These are phyloP conservation scores for Emergomyces pasteurianus DNA, from an alignment of 2,329 filamentous ascomycete genomes.

Conservation along the genomic window DNA sequence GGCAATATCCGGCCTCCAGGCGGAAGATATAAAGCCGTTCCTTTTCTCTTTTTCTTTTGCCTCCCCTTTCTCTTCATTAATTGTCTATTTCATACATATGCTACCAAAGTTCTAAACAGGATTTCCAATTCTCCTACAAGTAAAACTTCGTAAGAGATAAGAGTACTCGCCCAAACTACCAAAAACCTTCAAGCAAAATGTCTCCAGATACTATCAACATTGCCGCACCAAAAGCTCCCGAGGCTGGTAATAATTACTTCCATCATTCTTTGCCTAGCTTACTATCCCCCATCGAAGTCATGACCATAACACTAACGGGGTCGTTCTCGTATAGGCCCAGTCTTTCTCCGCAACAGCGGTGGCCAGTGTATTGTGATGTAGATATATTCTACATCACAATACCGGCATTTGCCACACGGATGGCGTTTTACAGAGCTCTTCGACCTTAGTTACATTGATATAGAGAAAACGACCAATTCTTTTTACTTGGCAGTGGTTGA, in stretches of 20 bases:
- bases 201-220: conserved; percentile 1
- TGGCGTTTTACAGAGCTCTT: background rate
- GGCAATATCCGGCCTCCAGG: background rate
- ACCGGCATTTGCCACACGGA: background rate
- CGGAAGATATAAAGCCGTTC: background rate
- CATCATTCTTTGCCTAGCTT: background rate
- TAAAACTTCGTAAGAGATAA: background rate
- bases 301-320: background rate
- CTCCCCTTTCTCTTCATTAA: background rate
- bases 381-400: conserved; percentile 6
- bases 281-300: background rate
- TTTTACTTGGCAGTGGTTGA: background rate
- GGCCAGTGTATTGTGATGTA: conserved; percentile 13
- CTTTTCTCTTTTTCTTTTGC: background rate
- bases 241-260: conserved; percentile 5
- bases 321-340: conserved; percentile 2
- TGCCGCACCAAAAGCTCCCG: conserved; percentile 6
- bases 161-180: conserved; percentile 5
- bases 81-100: background rate
- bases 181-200: conserved; percentile 1
- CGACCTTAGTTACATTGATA: background rate
- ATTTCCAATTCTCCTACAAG: background rate
- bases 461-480: background rate
- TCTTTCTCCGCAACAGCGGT: conserved; percentile 6
- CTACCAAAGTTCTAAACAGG: background rate